Conservation (phyloP, 108 stramenopile genomes). For the Asterionellopsis glacialis region DNA sequence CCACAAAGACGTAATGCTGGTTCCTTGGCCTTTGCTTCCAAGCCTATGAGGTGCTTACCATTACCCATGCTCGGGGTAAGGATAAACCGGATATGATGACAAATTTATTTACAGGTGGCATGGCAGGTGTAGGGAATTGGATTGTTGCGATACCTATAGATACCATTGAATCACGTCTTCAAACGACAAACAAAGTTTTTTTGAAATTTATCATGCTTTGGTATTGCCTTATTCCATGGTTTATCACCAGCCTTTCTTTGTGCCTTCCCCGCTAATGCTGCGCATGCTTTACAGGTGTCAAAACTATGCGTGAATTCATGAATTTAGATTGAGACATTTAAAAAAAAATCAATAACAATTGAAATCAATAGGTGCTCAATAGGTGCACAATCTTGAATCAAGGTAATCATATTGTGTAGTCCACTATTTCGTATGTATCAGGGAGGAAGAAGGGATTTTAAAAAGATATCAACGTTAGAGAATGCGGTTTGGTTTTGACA, state of each 20-base stretch:
- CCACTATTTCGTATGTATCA: too few species aligned
- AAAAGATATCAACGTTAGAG: too few species aligned
- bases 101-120: slow-evolving; percentile 77
- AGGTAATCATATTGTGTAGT: too few species aligned
- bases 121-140: slow-evolving; percentile 89
- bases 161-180: slow-evolving; percentile 77
- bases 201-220: slow-evolving; percentile 72
- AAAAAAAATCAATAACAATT: too few species aligned
- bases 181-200: slow-evolving; percentile 74
- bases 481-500: too few species aligned
- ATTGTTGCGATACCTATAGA: slow-evolving; percentile 81
- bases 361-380: too few species aligned
- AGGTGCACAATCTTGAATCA: too few species aligned
- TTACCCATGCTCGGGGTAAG: slow-evolving; percentile 21
- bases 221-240: slow-evolving; percentile 82
- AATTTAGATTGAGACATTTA: too few species aligned
- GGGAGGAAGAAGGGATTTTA: too few species aligned
- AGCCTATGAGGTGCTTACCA: slow-evolving; percentile 40
- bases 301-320: slow-evolving; percentile 22
- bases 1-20: slow-evolving; percentile 76
- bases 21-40: slow-evolving; percentile 34
- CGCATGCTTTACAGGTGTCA: slow-evolving; percentile 88
- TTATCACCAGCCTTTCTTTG: slow-evolving; percentile 80
- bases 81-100: slow-evolving; percentile 45
- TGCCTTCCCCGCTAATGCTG: slow-evolving; percentile 93